These are phyloP conservation scores for Leccinellum albellum DNA, from an alignment of 768 basidiomycete species.

Conservation along the genomic window DNA sequence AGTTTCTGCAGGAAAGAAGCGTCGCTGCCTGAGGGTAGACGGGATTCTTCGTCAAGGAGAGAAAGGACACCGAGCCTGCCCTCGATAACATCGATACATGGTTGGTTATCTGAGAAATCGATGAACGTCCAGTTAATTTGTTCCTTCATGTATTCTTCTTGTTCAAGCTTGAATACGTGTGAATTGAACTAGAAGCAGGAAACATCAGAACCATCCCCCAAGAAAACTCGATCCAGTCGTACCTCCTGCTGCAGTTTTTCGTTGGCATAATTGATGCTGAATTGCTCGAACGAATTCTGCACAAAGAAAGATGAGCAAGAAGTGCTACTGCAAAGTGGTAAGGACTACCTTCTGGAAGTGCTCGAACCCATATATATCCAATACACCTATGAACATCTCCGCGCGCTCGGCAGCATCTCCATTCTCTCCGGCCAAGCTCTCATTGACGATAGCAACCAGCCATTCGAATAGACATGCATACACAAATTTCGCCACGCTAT, in stretches of 20 bases:
- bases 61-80: slow-evolving; percentile 94
- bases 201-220: slow-evolving; percentile 10
- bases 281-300: slow-evolving; percentile 92
- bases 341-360: slow-evolving; percentile 84
- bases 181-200: slow-evolving; percentile 78
- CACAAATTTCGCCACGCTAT: slow-evolving; percentile 97
- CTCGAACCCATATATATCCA: slow-evolving; percentile 97
- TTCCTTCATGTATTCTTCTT: slow-evolving; percentile 98
- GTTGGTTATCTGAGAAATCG: slow-evolving; percentile 98
- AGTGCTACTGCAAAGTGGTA: neutral
- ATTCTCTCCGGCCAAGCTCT: slow-evolving; percentile 92
- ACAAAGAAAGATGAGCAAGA: slow-evolving; percentile 4
- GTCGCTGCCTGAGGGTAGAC: slow-evolving; percentile 90
- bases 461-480: slow-evolving; percentile 99
- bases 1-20: slow-evolving; percentile 91
- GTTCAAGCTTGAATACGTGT: slow-evolving; percentile 98
- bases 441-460: slow-evolving; percentile 96
- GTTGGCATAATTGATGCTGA: slow-evolving; percentile 99
- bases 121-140: slow-evolving; percentile 99
- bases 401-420: slow-evolving; percentile 86
- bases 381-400: slow-evolving; percentile 98
- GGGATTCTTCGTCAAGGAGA: slow-evolving; percentile 95
- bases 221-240: slow-evolving; percentile 12
- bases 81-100: slow-evolving; percentile 98
- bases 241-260: slow-evolving; percentile 98